Evolutionary conservation across 768 basidiomycete genomes (phyloP).

Genomic region (Gymnopilus dilepis): DNA sequence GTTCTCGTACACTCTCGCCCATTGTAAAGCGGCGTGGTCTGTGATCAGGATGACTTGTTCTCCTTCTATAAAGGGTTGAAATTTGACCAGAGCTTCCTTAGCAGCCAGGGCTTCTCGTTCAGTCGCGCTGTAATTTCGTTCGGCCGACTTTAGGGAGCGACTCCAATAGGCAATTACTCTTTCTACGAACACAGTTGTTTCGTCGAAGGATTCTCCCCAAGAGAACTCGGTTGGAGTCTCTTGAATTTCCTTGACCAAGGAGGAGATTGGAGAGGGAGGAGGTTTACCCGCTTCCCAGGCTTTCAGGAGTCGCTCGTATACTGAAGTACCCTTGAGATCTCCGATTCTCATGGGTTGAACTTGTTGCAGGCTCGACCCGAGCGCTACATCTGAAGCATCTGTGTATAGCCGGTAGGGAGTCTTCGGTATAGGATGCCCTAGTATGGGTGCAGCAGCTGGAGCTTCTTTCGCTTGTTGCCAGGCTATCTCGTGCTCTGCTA

Average conservation of each 20-base stretch:
- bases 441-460: slow-evolving; percentile 33
- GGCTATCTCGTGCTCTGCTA: slow-evolving; percentile 28
- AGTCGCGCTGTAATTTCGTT: slow-evolving; percentile 36
- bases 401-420: slow-evolving; percentile 40
- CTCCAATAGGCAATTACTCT: slow-evolving; percentile 39
- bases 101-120: slow-evolving; percentile 33
- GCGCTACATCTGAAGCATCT: slow-evolving; percentile 33
- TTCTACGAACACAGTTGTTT: slow-evolving; percentile 34
- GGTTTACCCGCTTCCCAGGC: neutral
- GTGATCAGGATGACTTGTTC: slow-evolving; percentile 31
- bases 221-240: neutral
- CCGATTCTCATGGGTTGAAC: neutral
- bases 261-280: neutral
- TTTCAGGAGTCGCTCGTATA: neutral
- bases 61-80: slow-evolving; percentile 42
- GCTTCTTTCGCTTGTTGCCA: slow-evolving; percentile 34
- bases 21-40: slow-evolving; percentile 31
- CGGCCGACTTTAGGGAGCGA: slow-evolving; percentile 30
- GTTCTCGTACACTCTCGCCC: slow-evolving; percentile 30
- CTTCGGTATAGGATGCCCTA: slow-evolving; percentile 32
- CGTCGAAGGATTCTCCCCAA: slow-evolving; percentile 22
- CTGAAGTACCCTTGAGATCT: neutral
- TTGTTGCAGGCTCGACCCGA: slow-evolving; percentile 21
- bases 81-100: slow-evolving; percentile 31
- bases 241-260: neutral